Conservation (phyloP, 768 basidiomycete genomes). For the Agrocybe praecox region DNA sequence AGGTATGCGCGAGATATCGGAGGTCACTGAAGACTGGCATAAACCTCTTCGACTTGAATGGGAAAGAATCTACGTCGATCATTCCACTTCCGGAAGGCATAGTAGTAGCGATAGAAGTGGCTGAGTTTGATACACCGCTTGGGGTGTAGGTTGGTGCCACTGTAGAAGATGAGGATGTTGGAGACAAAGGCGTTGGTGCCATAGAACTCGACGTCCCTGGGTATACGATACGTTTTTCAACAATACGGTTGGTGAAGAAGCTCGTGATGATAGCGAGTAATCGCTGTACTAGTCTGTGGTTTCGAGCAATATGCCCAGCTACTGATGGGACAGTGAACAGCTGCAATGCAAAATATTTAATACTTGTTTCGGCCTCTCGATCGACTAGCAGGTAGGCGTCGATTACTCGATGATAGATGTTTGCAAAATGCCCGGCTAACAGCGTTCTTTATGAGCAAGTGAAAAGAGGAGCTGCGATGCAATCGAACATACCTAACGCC, state of each 20-base stretch:
- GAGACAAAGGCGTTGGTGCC: neutral
- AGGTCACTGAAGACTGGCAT: constrained; percentile 94
- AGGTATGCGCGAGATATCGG: constrained; percentile 80
- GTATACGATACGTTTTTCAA: constrained; percentile 66
- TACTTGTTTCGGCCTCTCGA: constrained; percentile 92
- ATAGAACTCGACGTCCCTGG: constrained; percentile 25
- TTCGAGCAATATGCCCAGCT: constrained; percentile 73
- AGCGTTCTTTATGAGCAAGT: neutral
- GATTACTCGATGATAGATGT: constrained; percentile 83
- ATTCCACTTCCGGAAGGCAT: constrained; percentile 15
- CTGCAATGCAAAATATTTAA: constrained; percentile 92
- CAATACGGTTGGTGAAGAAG: constrained; percentile 92
- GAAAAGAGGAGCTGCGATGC: neutral
- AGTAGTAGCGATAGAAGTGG: constrained; percentile 7
- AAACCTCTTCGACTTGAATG: constrained; percentile 95
- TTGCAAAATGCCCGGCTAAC: constrained; percentile 80
- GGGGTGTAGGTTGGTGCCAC: neutral
- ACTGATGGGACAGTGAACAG: constrained; percentile 92
- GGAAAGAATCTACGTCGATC: constrained; percentile 82
- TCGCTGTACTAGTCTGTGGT: constrained; percentile 72
- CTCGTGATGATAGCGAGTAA: constrained; percentile 84
- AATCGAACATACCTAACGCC: constrained; percentile 63
- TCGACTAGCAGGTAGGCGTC: constrained; percentile 92
- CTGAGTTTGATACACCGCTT: neutral
- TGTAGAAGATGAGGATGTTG: constrained; percentile 2